Percentiles rank a stretch among this genome's conserved stretches.
phyloP scores from a whole-genome alignment of 192 early-diverging fungal genomes.

The Entrophospora sp. region DNA sequence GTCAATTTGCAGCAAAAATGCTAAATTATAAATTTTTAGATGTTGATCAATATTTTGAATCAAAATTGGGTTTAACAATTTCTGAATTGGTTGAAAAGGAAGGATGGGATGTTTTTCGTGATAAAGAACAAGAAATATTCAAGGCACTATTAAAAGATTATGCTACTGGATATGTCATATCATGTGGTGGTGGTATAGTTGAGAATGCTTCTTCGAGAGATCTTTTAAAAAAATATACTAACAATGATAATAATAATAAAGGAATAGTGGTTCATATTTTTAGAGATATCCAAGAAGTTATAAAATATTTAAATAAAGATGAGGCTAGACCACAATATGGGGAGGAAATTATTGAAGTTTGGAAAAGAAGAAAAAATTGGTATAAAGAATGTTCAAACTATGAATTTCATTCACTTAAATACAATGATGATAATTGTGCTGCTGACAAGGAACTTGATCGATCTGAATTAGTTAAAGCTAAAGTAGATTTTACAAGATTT shows the following conservation, averaged over 20 bases:
- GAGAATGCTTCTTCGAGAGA: constrained; percentile 67
- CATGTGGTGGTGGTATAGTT: constrained; percentile 94
- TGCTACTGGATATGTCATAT: constrained; percentile 60
- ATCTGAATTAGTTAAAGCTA: constrained; percentile 61
- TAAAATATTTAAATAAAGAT: constrained; percentile 72
- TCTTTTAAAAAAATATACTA: constrained; percentile 53
- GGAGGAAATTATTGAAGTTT: constrained; percentile 72
- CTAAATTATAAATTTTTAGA: constrained; percentile 77
- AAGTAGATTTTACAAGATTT: constrained; percentile 66
- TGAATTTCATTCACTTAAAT: constrained; percentile 55
- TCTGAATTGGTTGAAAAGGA: constrained; percentile 63
- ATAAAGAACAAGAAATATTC: constrained; percentile 66
- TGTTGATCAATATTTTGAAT: constrained; percentile 79
- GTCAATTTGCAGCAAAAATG: constrained; percentile 56
- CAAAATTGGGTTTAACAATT: constrained; percentile 59
- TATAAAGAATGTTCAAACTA: constrained; percentile 72
- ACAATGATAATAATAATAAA: constrained; percentile 29
- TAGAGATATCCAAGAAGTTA: constrained; percentile 72
- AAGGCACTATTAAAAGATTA: constrained; percentile 45
- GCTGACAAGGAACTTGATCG: constrained; percentile 38
- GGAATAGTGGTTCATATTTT: constrained; percentile 73
- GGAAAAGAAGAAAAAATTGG: constrained; percentile 63
- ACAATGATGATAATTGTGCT: constrained; percentile 20
- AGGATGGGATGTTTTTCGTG: constrained; percentile 86
- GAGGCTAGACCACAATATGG: constrained; percentile 75